Evolutionary conservation across 305 asterid species (phyloP).

Genomic region (Vinca major): DNA sequence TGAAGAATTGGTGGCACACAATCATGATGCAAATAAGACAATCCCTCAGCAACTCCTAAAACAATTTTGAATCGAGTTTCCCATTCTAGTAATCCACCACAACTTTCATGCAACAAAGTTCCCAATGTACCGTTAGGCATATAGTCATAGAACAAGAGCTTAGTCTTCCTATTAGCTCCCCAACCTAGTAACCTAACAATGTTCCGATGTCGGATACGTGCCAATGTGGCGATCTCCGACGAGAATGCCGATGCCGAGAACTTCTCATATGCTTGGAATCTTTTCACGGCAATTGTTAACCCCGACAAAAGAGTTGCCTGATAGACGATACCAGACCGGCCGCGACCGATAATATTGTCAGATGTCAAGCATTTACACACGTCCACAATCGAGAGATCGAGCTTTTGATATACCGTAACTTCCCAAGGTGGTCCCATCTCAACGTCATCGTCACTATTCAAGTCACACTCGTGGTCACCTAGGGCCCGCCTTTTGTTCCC

Average conservation of each 20-base stretch:
- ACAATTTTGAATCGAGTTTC: slow-evolving; percentile 61
- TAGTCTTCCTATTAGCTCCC: slow-evolving; percentile 59
- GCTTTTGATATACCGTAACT: slow-evolving; percentile 63
- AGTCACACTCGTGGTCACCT: slow-evolving; percentile 24
- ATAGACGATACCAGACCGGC: slow-evolving; percentile 65
- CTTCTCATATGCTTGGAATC: slow-evolving; percentile 45
- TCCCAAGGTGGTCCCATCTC: slow-evolving; percentile 76
- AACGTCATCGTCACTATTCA: slow-evolving; percentile 32
- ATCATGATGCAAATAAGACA: slow-evolving; percentile 81
- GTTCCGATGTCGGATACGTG: slow-evolving; percentile 63
- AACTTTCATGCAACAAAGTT: slow-evolving; percentile 43
- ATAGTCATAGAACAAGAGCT: slow-evolving; percentile 62
- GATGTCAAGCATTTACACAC: slow-evolving; percentile 41
- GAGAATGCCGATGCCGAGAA: slow-evolving; percentile 44
- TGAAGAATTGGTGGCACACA: slow-evolving; percentile 87
- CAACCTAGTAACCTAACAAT: slow-evolving; percentile 63
- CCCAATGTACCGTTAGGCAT: slow-evolving; percentile 58
- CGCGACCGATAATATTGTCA: slow-evolving; percentile 52
- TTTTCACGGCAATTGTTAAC: slow-evolving; percentile 51
- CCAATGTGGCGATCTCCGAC: slow-evolving; percentile 60
- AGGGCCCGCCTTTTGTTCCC: slow-evolving; percentile 27
- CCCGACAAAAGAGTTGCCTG: slow-evolving; percentile 41
- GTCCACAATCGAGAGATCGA: slow-evolving; percentile 50
- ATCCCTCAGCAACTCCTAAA: slow-evolving; percentile 71
- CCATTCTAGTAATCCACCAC: slow-evolving; percentile 40